Evolutionary conservation across 1,139 yeast genomes (phyloP), one percentile per base, ranked within the genome.

Genomic region (Sugiyamaella paludigena): DNA sequence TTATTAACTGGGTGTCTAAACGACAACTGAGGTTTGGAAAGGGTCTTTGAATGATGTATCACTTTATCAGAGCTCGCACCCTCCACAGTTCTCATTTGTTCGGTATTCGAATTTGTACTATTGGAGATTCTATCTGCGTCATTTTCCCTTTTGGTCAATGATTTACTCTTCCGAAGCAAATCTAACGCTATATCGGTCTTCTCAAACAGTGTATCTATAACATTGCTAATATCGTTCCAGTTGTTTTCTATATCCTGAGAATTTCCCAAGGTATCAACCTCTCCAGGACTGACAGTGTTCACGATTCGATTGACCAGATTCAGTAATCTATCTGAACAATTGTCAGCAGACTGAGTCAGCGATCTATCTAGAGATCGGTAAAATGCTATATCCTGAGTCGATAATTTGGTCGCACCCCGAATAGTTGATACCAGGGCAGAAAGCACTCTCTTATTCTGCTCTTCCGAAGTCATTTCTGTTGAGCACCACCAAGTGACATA

Each of bases 361-460:
- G 67, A 62, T 1, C 73, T 61, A 61, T 88, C 95, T n/a, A 89
- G 66, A 40, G 89, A 79, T 48, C 76, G 77, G 68, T 82, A 80
- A 61, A 91, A 92, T 39, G 77, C 78, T 26, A 89, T 78, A 70
- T 92, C 98, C 56, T 87, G 88, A 0, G 88, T 80, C 1, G 89
- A 85, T 40, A 92, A 69, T 1, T 86, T 80, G 5, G 84, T 73
- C 0, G 96, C 80, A 1, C 87, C 78, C 54, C 96, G 75, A 33
- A 88, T 81, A 1, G 84, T 74, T 30, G 61, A 49, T 34, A 62
- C 55, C 44, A 63, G 49, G 4, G 62, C 45, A 3, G 36, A 27
- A 10, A 35, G 45, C 19, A 58, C 55, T 45, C 58, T 55, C 37
- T 52, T 53, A 29, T 48, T 49, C 40, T 54, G 55, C 35, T 59